Evolutionary conservation across 345 rosid species (phyloP), one percentile per base, ranked within the genome.

Genomic region (Syzygium grande): DNA sequence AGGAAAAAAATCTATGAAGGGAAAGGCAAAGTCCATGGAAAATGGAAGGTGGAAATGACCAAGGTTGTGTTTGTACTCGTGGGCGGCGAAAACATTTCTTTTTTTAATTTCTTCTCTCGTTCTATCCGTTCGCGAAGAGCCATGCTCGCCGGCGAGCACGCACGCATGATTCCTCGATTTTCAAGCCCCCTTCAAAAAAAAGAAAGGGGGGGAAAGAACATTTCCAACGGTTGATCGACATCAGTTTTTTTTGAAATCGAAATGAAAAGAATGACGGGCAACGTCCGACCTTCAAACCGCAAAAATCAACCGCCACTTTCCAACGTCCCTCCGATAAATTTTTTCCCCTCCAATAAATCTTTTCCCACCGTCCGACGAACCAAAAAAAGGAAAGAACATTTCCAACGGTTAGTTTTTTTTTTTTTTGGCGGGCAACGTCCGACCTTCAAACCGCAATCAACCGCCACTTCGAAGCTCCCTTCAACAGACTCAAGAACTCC

Each of bases 51-150:
- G 53, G 9, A 68, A 1, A 68, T 68, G 23, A 68, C 23, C 2
- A 68, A 17, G 12, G 2, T 68, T 17, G 6, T 1, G 6, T 16
- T 0, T 34, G 46, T 4, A 34, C 30, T 68, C 0, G 38, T 2
- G 6, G 46, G 46, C 46, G 46, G 46, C 46, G 46, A 43, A 43
- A 43, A 43, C 6, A 43, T 6, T 6, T 34, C 38, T 43, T 43
- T 43, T 43, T 43, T 43, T 41, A 3, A 43, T 43, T 68, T 30
- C 43, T 23, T 30, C 12, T 17, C 5, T 4, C 8, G 6, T 30
- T 68, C 11, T 1, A 5, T 29, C 1, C 0, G 3, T 68, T 68
- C 34, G 3, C 2, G 23, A 17, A 68, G 23, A 68, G 9, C 11
- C 23, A 4, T 9, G 25, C 11, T 22, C 27, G 9, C 5, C 9